Base-by-base conservation (phyloP, 352 stramenopile genomes). In the Phytophthora cryptogea region DNA sequence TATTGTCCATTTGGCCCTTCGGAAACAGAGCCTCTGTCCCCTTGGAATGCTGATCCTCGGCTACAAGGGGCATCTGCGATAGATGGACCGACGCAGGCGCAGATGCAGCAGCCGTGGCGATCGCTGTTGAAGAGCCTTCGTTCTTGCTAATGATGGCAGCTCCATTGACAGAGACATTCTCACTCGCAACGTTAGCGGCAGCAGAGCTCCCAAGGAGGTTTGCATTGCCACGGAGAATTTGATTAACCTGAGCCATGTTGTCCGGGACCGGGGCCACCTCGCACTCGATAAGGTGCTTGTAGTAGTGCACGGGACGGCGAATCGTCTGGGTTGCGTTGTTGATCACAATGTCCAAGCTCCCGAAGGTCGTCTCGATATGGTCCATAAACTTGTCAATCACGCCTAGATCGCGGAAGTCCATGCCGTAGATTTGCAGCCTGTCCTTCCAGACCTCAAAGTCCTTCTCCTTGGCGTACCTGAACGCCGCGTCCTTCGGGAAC, bases 261-360 rank as follows among this genome's bases (percentile, higher is more conserved):
- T 90, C 78, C 0, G 72, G 63, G 4, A 85, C 52, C 1, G 82
- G 73, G 6, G 73, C 71, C 20, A 78, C 68, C 63, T 98, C 92
- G 17, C 67, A 74, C 41, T 95, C 62, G 39, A 98, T 80, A 42
- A 97, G 59, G 39, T 90, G 80, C 56, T 85, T 75, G 76, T 98
- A 99, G 72, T 98, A 98, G 36, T 87, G 83, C 33, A 85, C 78
- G 2, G 94, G 94, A n/a, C 94, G 79, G 37, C 96, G 81, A 41
- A 98, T 94, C 3, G 96, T 98, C 74, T 99, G 96, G 76, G 92
- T 98, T 3, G 96, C 96, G 72, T 99, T 99, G 74, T 98, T 98
- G 59, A 98, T 90, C 32, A 99, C 66, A 28, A 98, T 93, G 72
- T 99, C 94, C 32, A 98, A 72, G 8, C 86, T 77, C 13, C 74